Evolutionary conservation across 2,329 filamentous ascomycete genomes (phyloP), one percentile per base, ranked within the genome.

Genomic region (Rhinocladiella mackenziei): DNA sequence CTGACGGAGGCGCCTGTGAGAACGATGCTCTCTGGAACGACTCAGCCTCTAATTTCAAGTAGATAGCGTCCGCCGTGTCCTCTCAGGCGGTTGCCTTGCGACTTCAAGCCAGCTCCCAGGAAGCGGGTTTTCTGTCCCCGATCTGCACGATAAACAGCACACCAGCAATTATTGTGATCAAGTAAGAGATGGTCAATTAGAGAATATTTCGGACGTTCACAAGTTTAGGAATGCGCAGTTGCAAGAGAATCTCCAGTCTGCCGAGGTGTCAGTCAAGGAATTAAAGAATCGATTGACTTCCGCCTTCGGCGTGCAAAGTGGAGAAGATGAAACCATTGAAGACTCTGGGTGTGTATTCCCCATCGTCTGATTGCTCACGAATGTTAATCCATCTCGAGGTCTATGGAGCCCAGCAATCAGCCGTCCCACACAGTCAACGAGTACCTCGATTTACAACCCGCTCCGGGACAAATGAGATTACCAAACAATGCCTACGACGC

Each of bases 111-210:
- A 86, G 83, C 15, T 89, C 85, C 2, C 77, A 84, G 54, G 89
- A 95, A 69, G 88, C 88, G 7, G 81, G 78, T 4, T 94, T 88
- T 58, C 72, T 97, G 10, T 77, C 82, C 7, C 86, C 86, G 33
- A 86, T 95, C 58, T 94, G 87, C 58, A 86, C 87, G 0, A 70
- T 95, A n/a, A 76, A 79, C 1, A 80, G 80, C 54, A 80, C 80
- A n/a, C 89, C 91, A 0, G 84, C 84, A 1, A 67, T 95, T 6
- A 76, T 95, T 11, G 71, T 94, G 14, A 89, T 95, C 56, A 80
- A 82, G 77, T 83, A 69, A 39, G 74, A 60, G 48, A 37, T 34
- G 14, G 9, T 36, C 29, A 37, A 14, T 19, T 13, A 17, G 18
- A 31, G 28, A 23, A 7, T 25, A 15, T 25, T 17, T 11, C 37